These are phyloP conservation scores for Syzygium aqueum DNA, from an alignment of 345 rosid species.

Conservation along the genomic window DNA sequence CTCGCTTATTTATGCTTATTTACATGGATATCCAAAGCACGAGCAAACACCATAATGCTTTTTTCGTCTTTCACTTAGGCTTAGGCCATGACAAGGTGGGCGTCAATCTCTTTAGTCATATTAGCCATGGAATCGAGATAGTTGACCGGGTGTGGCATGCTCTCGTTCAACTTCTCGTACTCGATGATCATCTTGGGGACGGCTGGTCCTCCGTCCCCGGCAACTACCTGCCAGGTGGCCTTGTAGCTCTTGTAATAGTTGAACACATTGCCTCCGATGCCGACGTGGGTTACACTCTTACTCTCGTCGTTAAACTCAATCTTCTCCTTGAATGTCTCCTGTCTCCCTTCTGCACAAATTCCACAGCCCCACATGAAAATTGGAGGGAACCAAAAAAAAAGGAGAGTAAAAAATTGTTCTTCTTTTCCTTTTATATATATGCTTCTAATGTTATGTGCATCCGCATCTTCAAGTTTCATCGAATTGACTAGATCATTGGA, in stretches of 20 bases:
- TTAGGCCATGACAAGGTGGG: background rate
- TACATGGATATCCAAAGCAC: background rate
- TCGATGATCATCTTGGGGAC: background rate
- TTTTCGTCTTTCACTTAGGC: background rate
- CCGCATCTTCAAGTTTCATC: background rate
- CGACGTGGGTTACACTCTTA: background rate
- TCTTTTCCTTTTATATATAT: background rate
- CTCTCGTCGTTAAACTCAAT: background rate
- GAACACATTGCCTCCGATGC: background rate
- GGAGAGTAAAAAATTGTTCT: background rate
- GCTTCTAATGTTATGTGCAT: background rate
- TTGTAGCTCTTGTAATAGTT: background rate
- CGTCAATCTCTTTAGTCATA: background rate
- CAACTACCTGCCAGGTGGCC: background rate
- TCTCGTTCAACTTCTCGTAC: slow-evolving; percentile 14
- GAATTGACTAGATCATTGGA: background rate
- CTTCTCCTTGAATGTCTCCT: background rate
- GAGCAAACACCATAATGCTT: background rate
- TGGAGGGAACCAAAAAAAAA: background rate
- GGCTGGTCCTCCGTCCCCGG: background rate
- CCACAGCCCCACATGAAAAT: background rate
- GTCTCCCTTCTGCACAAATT: background rate
- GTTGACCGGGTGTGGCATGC: slow-evolving; percentile 2
- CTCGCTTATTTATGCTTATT: background rate
- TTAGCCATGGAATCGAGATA: slow-evolving; percentile 4